These are phyloP conservation scores for Agaricus blazei DNA, from an alignment of 768 basidiomycete genomes.

Conservation along the genomic window DNA sequence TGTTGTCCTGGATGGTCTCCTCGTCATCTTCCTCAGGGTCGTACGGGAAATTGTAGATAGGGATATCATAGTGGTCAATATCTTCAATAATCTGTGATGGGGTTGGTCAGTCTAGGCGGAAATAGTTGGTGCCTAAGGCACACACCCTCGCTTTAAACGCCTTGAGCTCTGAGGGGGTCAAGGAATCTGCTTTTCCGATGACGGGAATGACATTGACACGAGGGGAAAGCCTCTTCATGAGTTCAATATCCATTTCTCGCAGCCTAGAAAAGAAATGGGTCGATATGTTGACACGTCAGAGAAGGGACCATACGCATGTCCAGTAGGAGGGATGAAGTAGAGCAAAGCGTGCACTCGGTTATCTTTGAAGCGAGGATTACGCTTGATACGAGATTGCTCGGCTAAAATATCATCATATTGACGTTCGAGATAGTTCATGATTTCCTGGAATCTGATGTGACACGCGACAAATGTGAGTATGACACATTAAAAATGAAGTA, in stretches of 20 bases:
- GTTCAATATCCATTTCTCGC: conserved; percentile 88
- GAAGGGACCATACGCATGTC: conserved; percentile 60
- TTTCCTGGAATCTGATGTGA: conserved; percentile 66
- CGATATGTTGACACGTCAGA: conserved; percentile 1
- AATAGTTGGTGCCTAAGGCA: conserved; percentile 5
- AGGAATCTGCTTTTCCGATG: conserved; percentile 82
- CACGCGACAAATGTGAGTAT: not conserved
- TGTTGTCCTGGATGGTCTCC: conserved; percentile 86
- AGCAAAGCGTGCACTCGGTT: conserved; percentile 84
- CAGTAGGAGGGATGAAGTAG: conserved; percentile 89
- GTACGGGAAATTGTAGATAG: conserved; percentile 93
- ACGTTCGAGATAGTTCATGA: conserved; percentile 80
- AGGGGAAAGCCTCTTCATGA: conserved; percentile 85
- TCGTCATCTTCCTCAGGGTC: conserved; percentile 93
- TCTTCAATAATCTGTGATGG: conserved; percentile 79
- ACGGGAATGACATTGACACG: conserved; percentile 94
- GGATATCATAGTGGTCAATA: conserved; percentile 84
- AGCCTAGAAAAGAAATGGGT: conserved; percentile 36
- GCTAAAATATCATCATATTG: conserved; percentile 93
- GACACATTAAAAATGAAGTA: not conserved
- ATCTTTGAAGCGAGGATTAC: conserved; percentile 88
- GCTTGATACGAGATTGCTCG: conserved; percentile 84
- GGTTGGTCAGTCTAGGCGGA: not conserved
- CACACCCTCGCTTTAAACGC: conserved; percentile 79
- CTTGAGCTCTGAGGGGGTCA: conserved; percentile 74